Base-by-base conservation (phyloP, 2,329 filamentous ascomycete species). In the Cytospora piceae region DNA sequence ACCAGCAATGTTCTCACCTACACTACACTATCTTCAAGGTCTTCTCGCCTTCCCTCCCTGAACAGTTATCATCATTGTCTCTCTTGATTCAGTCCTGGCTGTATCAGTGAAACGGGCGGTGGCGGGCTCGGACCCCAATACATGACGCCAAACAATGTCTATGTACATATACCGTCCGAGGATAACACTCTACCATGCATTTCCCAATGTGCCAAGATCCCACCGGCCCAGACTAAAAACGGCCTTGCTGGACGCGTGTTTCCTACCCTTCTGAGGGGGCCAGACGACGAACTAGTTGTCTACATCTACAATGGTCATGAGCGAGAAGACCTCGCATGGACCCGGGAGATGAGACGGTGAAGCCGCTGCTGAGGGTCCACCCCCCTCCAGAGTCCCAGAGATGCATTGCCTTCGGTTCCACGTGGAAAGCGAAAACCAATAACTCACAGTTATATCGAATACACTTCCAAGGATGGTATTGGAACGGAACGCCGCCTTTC, bases 281-380 rank as follows among this genome's bases (percentile, higher is more conserved):
- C 60, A 27, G 60, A 54, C 55, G 37, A 34, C 52, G 60, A 62
- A 46, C 60, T 52, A 17, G 29, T 62, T 49, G 60, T 49, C 52
- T 31, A n/a, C 8, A 20, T 24, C 20, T 17, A n/a, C 12, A 24
- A 56, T 27, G 49, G 51, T 56, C 57, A 61, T 49, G 54, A 52
- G 8, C 24, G 27, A 29, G 27, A 57, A 37, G 39, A 32, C 52
- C 58, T 34, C 63, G 62, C 63, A 67, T 67, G 63, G 62, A 61
- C 55, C 9, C 58, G 46, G 58, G 62, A 66, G 61, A 67, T 64
- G 63, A 61, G 63, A 59, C 60, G 64, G 59, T 53, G 46, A 55
- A 62, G 31, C 22, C 20, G 17, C 60, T 62, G n/a, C 58, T 22
- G 42, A 57, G 63, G 29, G 29, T 29, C 24, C 24, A 20, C 32